Evolutionary conservation across 495 filamentous ascomycete species (phyloP), one percentile per base, ranked within the genome.

Genomic region (Aspergillus ellipticus): DNA sequence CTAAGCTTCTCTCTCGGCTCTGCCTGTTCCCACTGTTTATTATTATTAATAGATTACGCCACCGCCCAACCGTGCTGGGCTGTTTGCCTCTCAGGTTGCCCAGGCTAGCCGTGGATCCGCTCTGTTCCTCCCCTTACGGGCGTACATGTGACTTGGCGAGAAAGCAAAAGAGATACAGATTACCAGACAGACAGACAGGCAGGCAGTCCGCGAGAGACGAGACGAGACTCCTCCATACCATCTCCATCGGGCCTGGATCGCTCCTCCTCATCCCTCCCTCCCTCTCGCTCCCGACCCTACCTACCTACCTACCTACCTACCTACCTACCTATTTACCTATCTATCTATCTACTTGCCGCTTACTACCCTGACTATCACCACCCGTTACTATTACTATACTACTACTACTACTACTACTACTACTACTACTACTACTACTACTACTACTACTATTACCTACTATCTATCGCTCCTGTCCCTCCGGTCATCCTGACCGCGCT

Each of bases 11-110:
- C 37, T 47, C 29, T 24, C 35, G 29, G 10, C 26, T 33, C 24
- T 11, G 19, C 29, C 51, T 24, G n/a, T 22, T 6, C 24, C 13
- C 24, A 21, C 43, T 42, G 51, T 24, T 48, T 41, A 60, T 60
- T 63, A 60, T 60, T 63, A 60, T 53, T 64, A 58, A 59, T 58
- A 56, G 52, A 60, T 60, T 56, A 60, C 55, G 58, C 62, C 56
- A 64, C 57, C 58, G 37, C 53, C 43, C 54, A 42, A 51, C 49
- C 31, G 24, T 46, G 6, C 35, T n/a, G 35, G 11, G 35, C 13
- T 29, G 28, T 26, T 48, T 48, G 45, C 45, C 45, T 48, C 45
- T 28, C 45, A 11, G 15, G 45, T 26, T 55, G 42, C 56, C 39
- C 56, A 47, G 39, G 46, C 52, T 41, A 45, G 43, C 54, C 54